Conservation (phyloP, 371 early-diverging fungal genomes). For the Caulochytrium protostelioides region DNA sequence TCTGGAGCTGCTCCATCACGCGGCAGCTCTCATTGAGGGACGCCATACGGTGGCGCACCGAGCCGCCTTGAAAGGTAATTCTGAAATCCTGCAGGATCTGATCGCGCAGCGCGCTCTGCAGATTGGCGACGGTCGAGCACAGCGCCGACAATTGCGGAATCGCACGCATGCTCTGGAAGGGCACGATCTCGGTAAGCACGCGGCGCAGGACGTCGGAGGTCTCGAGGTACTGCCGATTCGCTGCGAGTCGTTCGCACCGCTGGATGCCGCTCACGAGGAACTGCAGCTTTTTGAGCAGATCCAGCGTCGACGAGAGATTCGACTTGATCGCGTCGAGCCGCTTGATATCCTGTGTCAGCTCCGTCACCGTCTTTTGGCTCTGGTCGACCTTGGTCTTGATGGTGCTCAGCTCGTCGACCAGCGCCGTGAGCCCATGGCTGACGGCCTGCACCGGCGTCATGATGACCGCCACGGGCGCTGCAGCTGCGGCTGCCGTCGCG, state of each 20-base stretch:
- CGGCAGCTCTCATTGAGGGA: slow-evolving; percentile 51
- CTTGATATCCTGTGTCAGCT: slow-evolving; percentile 87
- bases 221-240: slow-evolving; percentile 47
- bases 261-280: slow-evolving; percentile 54
- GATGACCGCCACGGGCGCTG: background rate
- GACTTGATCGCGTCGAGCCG: slow-evolving; percentile 77
- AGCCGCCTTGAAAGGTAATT: slow-evolving; percentile 12
- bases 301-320: slow-evolving; percentile 59
- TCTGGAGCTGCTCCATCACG: slow-evolving; percentile 47
- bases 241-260: slow-evolving; percentile 43
- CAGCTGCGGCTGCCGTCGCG: too few relatives aligned
- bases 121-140: background rate
- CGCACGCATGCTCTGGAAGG: too few relatives aligned
- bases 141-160: too few relatives aligned
- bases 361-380: slow-evolving; percentile 70
- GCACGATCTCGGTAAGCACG: background rate
- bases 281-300: slow-evolving; percentile 58
- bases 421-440: slow-evolving; percentile 27
- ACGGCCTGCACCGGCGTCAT: background rate
- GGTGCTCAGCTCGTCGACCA: slow-evolving; percentile 52
- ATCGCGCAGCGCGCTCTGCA: too few relatives aligned
- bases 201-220: slow-evolving; percentile 43
- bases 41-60: slow-evolving; percentile 9
- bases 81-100: too few relatives aligned
- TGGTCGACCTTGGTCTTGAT: slow-evolving; percentile 64